These are phyloP conservation scores for Hymenoscyphus fructigenus DNA, from an alignment of 2,329 filamentous ascomycete genomes.

Conservation along the genomic window DNA sequence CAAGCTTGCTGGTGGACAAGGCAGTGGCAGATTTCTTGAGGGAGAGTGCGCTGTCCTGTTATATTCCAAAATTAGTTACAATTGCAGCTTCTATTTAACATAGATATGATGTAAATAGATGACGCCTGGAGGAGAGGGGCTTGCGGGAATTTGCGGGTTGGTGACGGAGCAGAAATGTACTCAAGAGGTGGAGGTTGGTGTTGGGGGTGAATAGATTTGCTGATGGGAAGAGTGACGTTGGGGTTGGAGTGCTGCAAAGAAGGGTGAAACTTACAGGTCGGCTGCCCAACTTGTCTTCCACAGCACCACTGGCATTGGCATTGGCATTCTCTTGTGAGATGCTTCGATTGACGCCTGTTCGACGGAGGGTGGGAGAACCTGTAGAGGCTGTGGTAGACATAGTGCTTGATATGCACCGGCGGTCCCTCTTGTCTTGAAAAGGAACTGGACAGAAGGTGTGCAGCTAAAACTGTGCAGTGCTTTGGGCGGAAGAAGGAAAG, in stretches of 20 bases:
- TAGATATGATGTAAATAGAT: background rate
- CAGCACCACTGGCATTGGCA: background rate
- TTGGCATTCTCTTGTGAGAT: conserved; percentile 39
- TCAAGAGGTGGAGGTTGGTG: conserved; percentile 5
- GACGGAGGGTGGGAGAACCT: conserved; percentile 45
- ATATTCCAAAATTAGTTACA: conserved; percentile 16
- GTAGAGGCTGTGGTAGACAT: conserved; percentile 45
- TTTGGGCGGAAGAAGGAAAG: conserved; percentile 3
- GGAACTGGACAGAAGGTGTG: conserved; percentile 25
- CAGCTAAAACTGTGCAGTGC: background rate
- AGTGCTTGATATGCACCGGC: conserved; percentile 19
- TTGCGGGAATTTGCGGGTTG: background rate
- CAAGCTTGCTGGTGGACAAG: conserved; percentile 54
- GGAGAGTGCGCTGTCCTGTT: conserved; percentile 26
- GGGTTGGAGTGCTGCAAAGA: background rate
- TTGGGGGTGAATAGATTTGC: background rate
- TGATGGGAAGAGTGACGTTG: background rate
- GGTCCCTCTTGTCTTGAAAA: conserved; percentile 20
- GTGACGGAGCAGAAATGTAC: conserved; percentile 9
- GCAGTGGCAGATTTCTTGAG: conserved; percentile 42
- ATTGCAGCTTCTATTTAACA: background rate
- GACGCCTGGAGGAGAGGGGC: background rate
- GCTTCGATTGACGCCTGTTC: conserved; percentile 37
- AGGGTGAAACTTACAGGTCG: conserved; percentile 36
- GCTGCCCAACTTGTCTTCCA: conserved; percentile 25